Base-by-base conservation (phyloP, 192 early-diverging fungal species). In the Backusella psychrophila region DNA sequence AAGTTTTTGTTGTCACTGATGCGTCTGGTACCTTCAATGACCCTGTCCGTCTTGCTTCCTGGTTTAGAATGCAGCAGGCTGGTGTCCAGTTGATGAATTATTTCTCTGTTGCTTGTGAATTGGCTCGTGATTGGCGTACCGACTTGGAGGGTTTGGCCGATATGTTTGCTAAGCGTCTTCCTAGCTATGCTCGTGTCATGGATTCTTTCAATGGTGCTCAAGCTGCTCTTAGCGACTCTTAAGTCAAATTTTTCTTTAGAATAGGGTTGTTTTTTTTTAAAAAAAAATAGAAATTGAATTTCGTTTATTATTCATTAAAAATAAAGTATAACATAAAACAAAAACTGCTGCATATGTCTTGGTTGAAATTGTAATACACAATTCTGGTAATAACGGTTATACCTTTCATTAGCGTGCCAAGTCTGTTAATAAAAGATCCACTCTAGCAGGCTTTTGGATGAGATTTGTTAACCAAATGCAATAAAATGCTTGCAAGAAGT, bases 11-110 rank as follows among this genome's bases (percentile, higher is more conserved):
- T 71, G 79, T 76, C 71, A 76, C 71, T 17, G 79, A 80, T 73
- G 79, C 79, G 14, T 80, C 79, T 34, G 79, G 79, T 72, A 80
- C 79, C 59, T 80, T 80, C 63, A 71, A 68, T 38, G 75, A 80
- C 31, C 75, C 59, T n/a, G 66, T 76, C 35, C 75, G 79, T 59
- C 17, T 71, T 68, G 74, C 79, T 65, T 46, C 79, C 38, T 80
- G 79, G 79, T 69, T 65, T 15, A 59, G 79, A 38, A 80, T 80
- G 79, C 66, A 71, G 38, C 68, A 53, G 46, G 66, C 52, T 52
- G 79, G 79, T 67, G 46, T 80, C 56, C 79, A 80, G 66, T 67
- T 80, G 63, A 72, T 77, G 44, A 80, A 76, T 49, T 80, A 69
- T 34, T 80, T 80, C 46, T 29, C 79, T 66, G 75, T 80, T 69